Evolutionary conservation across 2,329 filamentous ascomycete species (phyloP), one percentile per base, ranked within the genome.

Genomic region (Aspergillus fructus): DNA sequence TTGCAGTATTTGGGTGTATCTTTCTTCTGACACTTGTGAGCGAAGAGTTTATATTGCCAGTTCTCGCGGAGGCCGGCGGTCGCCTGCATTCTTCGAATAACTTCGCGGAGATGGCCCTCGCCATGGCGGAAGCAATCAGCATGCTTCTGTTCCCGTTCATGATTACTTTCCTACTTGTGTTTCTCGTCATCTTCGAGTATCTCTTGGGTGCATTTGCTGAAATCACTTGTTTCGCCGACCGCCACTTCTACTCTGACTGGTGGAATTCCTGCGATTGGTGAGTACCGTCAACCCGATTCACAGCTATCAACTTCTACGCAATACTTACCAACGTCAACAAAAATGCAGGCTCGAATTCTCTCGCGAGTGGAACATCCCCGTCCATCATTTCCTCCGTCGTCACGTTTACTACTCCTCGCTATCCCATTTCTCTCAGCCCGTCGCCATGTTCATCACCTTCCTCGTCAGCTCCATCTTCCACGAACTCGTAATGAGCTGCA

Each of bases 101-200:
- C 41, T 70, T 79, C 27, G 76, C 83, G 2, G 94, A 97, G 61
- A 85, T 85, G 55, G 81, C 86, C 3, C 84, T 99, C 59, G 87
- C 97, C 63, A 82, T 99, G 23, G 86, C 90, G 27, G 94, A 97
- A 79, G 92, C 90, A 13, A 93, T 96, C 70, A 93, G 89, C 56
- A 87, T 90, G 81, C 85, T 99, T 17, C 83, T 99, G 21, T 97
- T 97, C 76, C 94, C 94, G 3, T 99, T 97, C 75, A 97, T 97
- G 91, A 83, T 97, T 60, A 96, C 89, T 4, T 96, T 97, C 73
- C 80, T 97, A 4, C 86, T 97, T 48, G 93, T 97, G 55, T 99
- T 99, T 79, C 86, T 99, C 58, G 92, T 97, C 74, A 97, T 97
- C 68, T 99, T 97, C 74, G 94, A 99, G 74, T 99, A 97, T 74